phyloP scores from a whole-genome alignment of 306 rosid genomes.

The Crotalaria pallida region DNA sequence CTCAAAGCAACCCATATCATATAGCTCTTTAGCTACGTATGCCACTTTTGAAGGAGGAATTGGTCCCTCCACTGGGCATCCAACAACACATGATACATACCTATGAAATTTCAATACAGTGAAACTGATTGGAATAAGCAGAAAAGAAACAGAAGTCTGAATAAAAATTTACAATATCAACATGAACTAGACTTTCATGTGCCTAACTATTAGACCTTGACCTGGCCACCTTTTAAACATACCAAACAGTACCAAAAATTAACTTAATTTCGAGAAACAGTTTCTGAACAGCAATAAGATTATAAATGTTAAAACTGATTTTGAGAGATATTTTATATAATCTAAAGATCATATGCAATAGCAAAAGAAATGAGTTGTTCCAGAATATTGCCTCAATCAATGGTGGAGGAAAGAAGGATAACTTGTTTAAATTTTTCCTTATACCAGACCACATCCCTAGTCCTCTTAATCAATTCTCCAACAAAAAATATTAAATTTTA shows the following conservation, averaged over 20 bases:
- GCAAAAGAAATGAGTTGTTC: background rate
- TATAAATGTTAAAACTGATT: background rate
- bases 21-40: conserved; percentile 57
- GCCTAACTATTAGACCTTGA: background rate
- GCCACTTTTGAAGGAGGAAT: conserved; percentile 58
- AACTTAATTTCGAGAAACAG: background rate
- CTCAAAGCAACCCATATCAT: conserved; percentile 77
- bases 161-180: background rate
- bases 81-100: conserved; percentile 70
- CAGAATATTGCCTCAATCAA: background rate
- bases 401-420: background rate
- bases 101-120: conserved; percentile 26
- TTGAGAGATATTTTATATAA: background rate
- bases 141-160: background rate
- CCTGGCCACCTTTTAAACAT: background rate
- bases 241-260: background rate
- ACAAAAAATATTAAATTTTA: background rate
- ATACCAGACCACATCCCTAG: background rate
- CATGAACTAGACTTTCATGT: background rate
- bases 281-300: background rate
- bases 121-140: background rate
- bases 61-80: conserved; percentile 70
- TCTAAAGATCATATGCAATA: background rate
- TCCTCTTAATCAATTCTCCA: background rate
- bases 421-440: background rate